Conservation (phyloP, 176 grass and related monocot genomes). For the Tuctoria greenei region DNA sequence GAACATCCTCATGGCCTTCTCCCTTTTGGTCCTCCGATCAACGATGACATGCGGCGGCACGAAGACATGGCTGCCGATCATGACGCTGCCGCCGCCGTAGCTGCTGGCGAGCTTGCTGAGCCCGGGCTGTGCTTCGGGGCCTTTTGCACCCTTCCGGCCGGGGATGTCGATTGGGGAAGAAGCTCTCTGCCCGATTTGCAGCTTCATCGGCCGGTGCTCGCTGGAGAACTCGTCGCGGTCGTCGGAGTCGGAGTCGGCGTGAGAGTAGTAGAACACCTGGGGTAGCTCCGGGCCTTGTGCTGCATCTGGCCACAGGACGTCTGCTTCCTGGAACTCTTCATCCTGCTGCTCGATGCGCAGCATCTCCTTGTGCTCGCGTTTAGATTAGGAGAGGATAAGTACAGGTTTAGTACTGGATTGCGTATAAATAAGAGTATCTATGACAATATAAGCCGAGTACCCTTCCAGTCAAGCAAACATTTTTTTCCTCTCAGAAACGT, state of each 20-base stretch:
- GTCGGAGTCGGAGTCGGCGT: not conserved
- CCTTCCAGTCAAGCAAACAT: not conserved
- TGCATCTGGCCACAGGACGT: conserved; percentile 45
- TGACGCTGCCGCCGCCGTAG: conserved; percentile 17
- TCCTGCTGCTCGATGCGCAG: not conserved
- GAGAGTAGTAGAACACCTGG: not conserved
- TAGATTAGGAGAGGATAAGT: conserved; percentile 25
- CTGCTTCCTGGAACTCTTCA: conserved; percentile 46
- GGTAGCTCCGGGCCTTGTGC: not conserved
- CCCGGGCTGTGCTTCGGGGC: not conserved
- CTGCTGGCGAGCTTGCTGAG: conserved; percentile 23
- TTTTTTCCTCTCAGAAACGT: not conserved
- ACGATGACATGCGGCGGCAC: conserved; percentile 48
- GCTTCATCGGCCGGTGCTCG: not conserved
- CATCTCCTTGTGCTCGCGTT: not conserved
- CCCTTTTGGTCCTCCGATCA: conserved; percentile 35
- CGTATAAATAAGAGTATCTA: not conserved
- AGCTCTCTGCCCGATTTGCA: not conserved
- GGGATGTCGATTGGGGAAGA: conserved; percentile 54
- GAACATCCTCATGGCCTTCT: conserved; percentile 30
- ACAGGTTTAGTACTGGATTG: conserved; percentile 5
- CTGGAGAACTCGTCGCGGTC: not conserved
- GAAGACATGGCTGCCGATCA: conserved; percentile 38
- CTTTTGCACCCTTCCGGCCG: not conserved
- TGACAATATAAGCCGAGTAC: not conserved